Percentiles rank a stretch among this genome's conserved stretches.
phyloP scores from a whole-genome alignment of 192 early-diverging fungal species.

The Gaertneriomyces sp. region DNA sequence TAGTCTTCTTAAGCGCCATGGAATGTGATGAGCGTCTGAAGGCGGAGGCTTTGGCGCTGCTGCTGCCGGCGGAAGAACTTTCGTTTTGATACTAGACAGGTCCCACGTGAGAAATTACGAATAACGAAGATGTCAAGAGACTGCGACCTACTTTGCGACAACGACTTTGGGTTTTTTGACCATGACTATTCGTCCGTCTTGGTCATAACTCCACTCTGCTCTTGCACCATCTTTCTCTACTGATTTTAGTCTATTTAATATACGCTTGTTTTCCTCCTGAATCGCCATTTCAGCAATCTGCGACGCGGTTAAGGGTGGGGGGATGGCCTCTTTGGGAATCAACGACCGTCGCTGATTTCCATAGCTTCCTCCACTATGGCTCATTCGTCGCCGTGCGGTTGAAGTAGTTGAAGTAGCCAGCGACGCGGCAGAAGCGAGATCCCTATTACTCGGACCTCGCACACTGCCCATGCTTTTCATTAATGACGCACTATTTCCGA shows the following conservation, averaged over 20 bases:
- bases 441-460: no score
- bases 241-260: conserved; percentile 23
- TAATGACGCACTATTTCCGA: neutral
- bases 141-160: no score
- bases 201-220: conserved; percentile 35
- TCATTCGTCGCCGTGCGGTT: neutral
- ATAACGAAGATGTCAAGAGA: no score
- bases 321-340: neutral
- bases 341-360: conserved; percentile 4
- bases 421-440: conserved; percentile 13
- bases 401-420: conserved; percentile 7
- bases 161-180: conserved; percentile 23
- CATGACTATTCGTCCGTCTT: conserved; percentile 34
- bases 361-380: neutral
- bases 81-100: conserved; percentile 3
- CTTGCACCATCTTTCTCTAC: conserved; percentile 34
- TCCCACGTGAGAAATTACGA: no score
- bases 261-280: conserved; percentile 28
- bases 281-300: conserved; percentile 39
- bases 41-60: neutral
- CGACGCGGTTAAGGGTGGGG: conserved; percentile 15
- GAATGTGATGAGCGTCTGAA: neutral
- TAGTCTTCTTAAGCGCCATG: neutral
- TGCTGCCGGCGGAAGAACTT: neutral
- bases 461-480: neutral